Evolutionary conservation across 352 stramenopile species (phyloP).

Genomic region (Phytophthora ramorum): DNA sequence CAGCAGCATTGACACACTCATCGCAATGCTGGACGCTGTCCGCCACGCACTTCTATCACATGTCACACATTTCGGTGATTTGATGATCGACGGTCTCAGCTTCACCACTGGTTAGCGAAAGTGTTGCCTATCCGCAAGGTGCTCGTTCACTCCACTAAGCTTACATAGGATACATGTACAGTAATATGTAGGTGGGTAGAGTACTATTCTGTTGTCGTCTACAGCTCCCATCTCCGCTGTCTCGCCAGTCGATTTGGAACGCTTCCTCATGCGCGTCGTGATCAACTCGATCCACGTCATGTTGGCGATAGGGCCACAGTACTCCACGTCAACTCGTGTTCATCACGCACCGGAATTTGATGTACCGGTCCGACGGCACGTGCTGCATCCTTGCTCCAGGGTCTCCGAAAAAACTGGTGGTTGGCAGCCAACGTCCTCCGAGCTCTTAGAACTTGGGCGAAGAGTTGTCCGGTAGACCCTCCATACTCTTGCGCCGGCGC

Average conservation of each 20-base stretch:
- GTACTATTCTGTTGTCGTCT: neutral
- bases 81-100: neutral
- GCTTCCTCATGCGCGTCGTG: neutral
- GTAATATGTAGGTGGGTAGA: too few species aligned
- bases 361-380: neutral
- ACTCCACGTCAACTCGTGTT: neutral
- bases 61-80: constrained; percentile 12
- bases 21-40: neutral
- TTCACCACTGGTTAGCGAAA: too few species aligned
- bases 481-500: constrained; percentile 68
- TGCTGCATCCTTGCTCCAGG: neutral
- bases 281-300: neutral
- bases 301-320: neutral
- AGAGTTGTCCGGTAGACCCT: constrained; percentile 32
- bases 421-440: neutral
- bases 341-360: constrained; percentile 10
- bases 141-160: too few species aligned
- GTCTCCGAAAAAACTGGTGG: constrained; percentile 2
- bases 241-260: constrained; percentile 2
- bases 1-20: constrained; percentile 7
- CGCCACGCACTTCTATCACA: constrained; percentile 16
- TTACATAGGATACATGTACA: too few species aligned
- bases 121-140: too few species aligned
- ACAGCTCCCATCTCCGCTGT: neutral
- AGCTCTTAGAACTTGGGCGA: neutral